Conservation (phyloP, 208 protist species). For the Wallacemonas sp. region DNA sequence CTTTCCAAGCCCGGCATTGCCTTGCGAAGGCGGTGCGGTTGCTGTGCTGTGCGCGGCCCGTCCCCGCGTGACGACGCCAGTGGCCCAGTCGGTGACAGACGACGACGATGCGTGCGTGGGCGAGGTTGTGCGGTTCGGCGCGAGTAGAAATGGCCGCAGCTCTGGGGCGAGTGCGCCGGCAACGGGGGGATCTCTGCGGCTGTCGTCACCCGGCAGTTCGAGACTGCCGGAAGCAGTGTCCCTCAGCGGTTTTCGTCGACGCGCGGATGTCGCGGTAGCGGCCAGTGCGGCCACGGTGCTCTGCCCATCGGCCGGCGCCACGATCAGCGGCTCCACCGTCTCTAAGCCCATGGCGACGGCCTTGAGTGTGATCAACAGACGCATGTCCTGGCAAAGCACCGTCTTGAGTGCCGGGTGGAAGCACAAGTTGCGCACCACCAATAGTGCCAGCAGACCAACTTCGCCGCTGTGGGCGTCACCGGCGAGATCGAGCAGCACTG, state of each 20-base stretch:
- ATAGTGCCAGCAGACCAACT: conserved; percentile 50
- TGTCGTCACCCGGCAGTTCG: background rate
- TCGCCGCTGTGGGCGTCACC: conserved; percentile 9
- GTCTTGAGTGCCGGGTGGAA: conserved; percentile 60
- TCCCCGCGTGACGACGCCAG: background rate
- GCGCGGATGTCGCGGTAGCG: background rate
- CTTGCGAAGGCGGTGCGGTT: background rate
- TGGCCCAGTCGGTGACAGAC: background rate
- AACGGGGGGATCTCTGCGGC: background rate
- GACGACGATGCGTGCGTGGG: background rate
- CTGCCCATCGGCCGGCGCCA: conserved; percentile 11
- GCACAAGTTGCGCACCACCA: conserved; percentile 75
- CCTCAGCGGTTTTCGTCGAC: background rate
- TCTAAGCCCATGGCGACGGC: conserved; percentile 39
- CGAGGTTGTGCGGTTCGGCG: background rate
- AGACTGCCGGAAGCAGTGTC: background rate
- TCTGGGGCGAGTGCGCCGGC: background rate
- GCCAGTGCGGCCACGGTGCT: background rate
- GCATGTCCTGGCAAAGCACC: conserved; percentile 66
- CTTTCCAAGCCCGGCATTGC: too few species aligned
- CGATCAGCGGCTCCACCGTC: conserved; percentile 16
- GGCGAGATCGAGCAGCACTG: conserved; percentile 59
- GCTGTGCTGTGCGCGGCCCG: background rate
- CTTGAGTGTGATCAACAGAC: conserved; percentile 72
- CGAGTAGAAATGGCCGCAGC: background rate